These are phyloP conservation scores for Saksenaea vasiformis DNA, from an alignment of 371 early-diverging fungal species.

Conservation along the genomic window DNA sequence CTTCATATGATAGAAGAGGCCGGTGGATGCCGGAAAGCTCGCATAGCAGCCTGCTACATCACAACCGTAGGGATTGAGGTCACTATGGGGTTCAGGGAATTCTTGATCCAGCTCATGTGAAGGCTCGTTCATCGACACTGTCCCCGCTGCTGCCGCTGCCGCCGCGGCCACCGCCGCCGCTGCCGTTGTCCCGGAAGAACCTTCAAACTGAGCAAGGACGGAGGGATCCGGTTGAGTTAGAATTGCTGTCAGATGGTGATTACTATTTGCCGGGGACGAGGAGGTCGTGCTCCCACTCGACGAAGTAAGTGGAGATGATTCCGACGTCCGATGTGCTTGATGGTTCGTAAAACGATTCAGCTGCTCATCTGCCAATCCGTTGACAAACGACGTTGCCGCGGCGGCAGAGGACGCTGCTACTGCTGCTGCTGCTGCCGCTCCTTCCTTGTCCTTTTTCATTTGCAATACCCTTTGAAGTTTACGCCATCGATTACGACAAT, in stretches of 20 bases:
- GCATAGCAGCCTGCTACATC: slow-evolving; percentile 61
- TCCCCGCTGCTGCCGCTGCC: background rate
- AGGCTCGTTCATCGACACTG: background rate
- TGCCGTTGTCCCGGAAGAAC: background rate
- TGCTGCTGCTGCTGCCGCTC: slow-evolving; percentile 24
- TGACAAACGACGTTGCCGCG: slow-evolving; percentile 14
- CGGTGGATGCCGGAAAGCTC: slow-evolving; percentile 59
- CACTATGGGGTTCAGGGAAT: slow-evolving; percentile 8
- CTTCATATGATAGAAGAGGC: slow-evolving; percentile 72
- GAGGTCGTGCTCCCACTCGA: background rate
- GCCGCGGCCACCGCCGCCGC: background rate
- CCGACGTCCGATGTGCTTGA: background rate
- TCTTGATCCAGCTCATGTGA: background rate
- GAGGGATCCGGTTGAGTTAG: slow-evolving; percentile 7
- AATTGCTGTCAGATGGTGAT: background rate
- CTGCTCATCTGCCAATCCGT: slow-evolving; percentile 32
- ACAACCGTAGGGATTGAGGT: slow-evolving; percentile 70
- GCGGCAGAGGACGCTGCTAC: slow-evolving; percentile 12
- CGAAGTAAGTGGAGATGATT: slow-evolving; percentile 4
- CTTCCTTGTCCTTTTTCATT: slow-evolving; percentile 49
- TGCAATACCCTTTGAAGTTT: slow-evolving; percentile 71
- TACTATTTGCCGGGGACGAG: background rate
- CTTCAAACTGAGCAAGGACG: slow-evolving; percentile 15
- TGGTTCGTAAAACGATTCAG: background rate
- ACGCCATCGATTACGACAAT: slow-evolving; percentile 84